These are phyloP conservation scores for Cudoniella acicularis DNA, from an alignment of 495 filamentous ascomycete species.

Conservation along the genomic window DNA sequence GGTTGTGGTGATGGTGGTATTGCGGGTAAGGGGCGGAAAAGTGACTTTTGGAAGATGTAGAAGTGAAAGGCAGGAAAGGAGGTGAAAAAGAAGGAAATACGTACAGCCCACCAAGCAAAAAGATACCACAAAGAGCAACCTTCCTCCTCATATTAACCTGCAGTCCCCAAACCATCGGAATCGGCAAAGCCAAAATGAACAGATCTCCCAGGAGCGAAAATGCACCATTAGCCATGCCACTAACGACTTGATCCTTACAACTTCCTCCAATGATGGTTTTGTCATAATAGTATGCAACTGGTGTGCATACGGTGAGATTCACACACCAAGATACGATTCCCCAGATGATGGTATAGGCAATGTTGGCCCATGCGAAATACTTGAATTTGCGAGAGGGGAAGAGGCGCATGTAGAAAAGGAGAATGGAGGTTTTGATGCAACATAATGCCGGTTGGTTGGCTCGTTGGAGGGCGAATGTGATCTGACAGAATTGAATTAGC, in stretches of 20 bases:
- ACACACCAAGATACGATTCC: conserved; percentile 20
- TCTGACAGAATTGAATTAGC: neutral
- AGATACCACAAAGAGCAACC: conserved; percentile 48
- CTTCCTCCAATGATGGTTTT: conserved; percentile 23
- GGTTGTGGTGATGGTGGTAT: neutral
- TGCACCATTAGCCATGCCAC: neutral
- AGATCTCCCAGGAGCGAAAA: conserved; percentile 20
- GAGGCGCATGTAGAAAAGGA: conserved; percentile 37
- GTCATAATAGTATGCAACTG: conserved; percentile 29
- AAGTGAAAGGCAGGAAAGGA: neutral
- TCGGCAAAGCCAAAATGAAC: conserved; percentile 50
- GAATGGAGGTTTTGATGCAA: conserved; percentile 39
- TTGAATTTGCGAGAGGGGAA: conserved; percentile 31
- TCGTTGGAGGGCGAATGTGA: neutral
- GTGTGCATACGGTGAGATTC: conserved; percentile 31
- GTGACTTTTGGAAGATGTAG: too few species aligned
- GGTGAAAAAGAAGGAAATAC: neutral
- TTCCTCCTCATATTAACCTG: conserved; percentile 50
- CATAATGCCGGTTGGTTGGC: neutral
- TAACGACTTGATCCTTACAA: conserved; percentile 9
- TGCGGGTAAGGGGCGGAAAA: too few species aligned
- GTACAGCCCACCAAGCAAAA: conserved; percentile 41
- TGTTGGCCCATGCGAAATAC: neutral
- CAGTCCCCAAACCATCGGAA: conserved; percentile 39
- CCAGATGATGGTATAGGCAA: neutral